phyloP scores from a whole-genome alignment of 345 rosid genomes.

The Eucalyptus erythrocorys region DNA sequence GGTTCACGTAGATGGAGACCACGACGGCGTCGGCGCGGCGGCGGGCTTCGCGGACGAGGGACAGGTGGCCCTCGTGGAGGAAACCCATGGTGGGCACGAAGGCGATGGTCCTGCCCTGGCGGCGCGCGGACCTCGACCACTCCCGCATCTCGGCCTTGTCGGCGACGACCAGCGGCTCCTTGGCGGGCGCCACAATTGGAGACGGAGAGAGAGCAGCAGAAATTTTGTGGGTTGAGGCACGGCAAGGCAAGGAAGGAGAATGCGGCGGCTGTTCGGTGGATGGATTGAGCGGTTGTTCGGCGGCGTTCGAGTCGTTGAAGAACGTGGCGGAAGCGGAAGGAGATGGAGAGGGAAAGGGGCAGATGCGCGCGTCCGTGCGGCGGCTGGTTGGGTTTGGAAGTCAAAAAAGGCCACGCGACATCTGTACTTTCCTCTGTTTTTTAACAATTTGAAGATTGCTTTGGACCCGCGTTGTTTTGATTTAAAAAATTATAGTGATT shows the following conservation, averaged over 20 bases:
- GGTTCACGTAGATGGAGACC: slow-evolving; percentile 83
- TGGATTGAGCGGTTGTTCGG: background rate
- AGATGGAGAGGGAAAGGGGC: background rate
- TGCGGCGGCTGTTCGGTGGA: background rate
- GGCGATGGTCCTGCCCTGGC: slow-evolving; percentile 56
- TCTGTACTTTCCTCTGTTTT: no score
- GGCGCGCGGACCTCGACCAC: slow-evolving; percentile 62
- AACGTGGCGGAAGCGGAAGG: background rate
- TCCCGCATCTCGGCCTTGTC: slow-evolving; percentile 59
- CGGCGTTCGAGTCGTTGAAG: background rate
- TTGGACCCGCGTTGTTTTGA: no score
- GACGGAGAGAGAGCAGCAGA: background rate
- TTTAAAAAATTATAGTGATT: no score
- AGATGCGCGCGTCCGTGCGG: background rate
- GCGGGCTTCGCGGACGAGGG: slow-evolving; percentile 57
- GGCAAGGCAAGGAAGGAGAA: background rate
- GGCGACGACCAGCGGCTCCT: slow-evolving; percentile 26
- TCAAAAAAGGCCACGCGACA: no score
- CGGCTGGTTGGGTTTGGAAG: no score
- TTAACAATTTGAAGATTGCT: no score
- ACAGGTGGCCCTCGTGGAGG: slow-evolving; percentile 79
- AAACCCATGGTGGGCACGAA: slow-evolving; percentile 90
- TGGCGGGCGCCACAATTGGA: background rate
- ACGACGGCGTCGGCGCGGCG: slow-evolving; percentile 38
- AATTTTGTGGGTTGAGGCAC: background rate